These are phyloP conservation scores for Lasiodiplodia hormozganensis DNA, from an alignment of 2,329 filamentous ascomycete species.

Conservation along the genomic window DNA sequence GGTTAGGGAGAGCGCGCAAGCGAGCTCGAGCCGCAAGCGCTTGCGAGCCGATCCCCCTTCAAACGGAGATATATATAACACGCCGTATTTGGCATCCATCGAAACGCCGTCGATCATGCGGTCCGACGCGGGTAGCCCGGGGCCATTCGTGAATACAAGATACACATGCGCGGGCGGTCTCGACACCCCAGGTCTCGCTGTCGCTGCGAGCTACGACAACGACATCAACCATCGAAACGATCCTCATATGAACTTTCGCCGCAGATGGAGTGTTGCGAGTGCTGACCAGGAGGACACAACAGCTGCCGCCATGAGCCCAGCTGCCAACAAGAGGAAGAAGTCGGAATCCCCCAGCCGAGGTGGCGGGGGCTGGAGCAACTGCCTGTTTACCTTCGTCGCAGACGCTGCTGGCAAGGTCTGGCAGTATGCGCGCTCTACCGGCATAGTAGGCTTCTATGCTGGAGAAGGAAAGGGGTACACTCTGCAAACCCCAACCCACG, in stretches of 20 bases:
- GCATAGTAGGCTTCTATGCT: constrained; percentile 85
- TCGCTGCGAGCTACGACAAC: constrained; percentile 47
- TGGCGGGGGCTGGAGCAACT: constrained; percentile 60
- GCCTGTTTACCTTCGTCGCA: constrained; percentile 68
- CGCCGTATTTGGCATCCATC: constrained; percentile 23
- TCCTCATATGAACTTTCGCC: constrained; percentile 38
- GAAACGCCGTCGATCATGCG: constrained; percentile 26
- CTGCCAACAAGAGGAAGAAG: constrained; percentile 33
- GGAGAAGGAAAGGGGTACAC: constrained; percentile 79
- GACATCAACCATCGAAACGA: constrained; percentile 45
- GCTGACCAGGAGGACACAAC: constrained; percentile 21
- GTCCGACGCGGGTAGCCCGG: constrained; percentile 45
- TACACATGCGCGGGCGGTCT: constrained; percentile 59
- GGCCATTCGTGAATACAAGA: constrained; percentile 58
- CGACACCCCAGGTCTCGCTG: constrained; percentile 53
- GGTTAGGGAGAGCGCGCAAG: constrained; percentile 9
- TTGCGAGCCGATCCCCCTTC: constrained; percentile 28
- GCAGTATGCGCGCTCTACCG: constrained; percentile 74
- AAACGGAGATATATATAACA: constrained; percentile 27
- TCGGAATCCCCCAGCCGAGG: constrained; percentile 7
- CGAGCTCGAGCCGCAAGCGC: constrained; percentile 29
- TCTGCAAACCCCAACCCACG: constrained; percentile 45
- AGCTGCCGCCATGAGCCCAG: neutral
- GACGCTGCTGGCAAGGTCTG: constrained; percentile 79
- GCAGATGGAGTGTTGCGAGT: constrained; percentile 37